These are phyloP conservation scores for Dictyostelium intermedium DNA, from an alignment of 78 protist genomes.

Conservation along the genomic window DNA sequence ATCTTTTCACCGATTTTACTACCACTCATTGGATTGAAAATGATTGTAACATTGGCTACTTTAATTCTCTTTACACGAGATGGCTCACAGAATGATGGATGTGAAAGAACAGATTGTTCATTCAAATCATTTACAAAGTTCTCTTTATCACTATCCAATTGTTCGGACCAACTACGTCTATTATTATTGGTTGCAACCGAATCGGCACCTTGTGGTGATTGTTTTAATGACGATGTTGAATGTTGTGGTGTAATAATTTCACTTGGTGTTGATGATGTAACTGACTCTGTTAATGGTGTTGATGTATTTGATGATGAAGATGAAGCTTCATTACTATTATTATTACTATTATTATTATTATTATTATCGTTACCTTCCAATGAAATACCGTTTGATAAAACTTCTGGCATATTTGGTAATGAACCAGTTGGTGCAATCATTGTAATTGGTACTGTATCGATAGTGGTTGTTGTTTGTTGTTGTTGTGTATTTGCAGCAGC, in stretches of 20 bases:
- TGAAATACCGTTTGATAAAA: neutral
- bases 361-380: neutral
- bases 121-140: conserved; percentile 23
- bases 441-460: neutral
- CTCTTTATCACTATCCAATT: conserved; percentile 63
- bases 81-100: conserved; percentile 74
- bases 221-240: neutral
- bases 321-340: neutral
- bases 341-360: no score
- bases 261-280: neutral
- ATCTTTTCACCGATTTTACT: conserved; percentile 78
- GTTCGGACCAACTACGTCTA: conserved; percentile 72
- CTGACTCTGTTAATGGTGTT: neutral
- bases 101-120: conserved; percentile 28
- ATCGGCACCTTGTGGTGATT: conserved; percentile 24
- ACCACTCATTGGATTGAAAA: conserved; percentile 78
- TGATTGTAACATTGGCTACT: conserved; percentile 51
- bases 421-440: conserved; percentile 6
- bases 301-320: neutral
- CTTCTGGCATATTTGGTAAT: neutral
- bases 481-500: neutral
- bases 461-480: neutral
- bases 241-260: neutral
- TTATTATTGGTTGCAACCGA: neutral
- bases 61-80: conserved; percentile 50